Evolutionary conservation across 306 rosid species (phyloP).

Genomic region (Phaseolus lunatus): DNA sequence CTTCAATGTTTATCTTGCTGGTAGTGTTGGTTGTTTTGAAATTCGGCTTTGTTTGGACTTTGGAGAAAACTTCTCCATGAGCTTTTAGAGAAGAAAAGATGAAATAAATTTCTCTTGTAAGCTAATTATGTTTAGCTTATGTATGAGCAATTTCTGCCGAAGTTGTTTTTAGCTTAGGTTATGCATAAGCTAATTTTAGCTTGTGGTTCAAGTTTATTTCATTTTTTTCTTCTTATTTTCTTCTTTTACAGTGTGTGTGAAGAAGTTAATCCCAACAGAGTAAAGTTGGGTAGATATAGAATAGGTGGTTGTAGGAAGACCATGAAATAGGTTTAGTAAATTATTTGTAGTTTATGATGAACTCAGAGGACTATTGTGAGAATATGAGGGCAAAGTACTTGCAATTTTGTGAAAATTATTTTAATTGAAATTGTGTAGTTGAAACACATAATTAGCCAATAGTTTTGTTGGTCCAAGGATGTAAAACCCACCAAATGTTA

Average conservation of each 20-base stretch:
- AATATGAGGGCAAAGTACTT: constrained; percentile 2
- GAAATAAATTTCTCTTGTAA: background rate
- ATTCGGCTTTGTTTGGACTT: background rate
- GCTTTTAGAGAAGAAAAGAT: background rate
- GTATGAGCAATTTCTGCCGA: background rate
- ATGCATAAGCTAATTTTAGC: background rate
- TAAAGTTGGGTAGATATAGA: background rate
- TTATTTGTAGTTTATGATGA: constrained; percentile 16
- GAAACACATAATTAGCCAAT: constrained; percentile 1
- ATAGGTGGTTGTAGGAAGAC: constrained; percentile 21
- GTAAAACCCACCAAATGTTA: constrained; percentile 4
- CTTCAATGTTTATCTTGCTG: background rate
- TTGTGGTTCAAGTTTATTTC: background rate
- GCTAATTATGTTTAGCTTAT: background rate
- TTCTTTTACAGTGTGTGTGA: background rate
- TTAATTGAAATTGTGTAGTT: constrained; percentile 19
- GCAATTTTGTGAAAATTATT: background rate
- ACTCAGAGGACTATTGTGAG: background rate
- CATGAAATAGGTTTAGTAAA: background rate
- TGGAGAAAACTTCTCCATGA: background rate
- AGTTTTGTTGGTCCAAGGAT: constrained; percentile 5
- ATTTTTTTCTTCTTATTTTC: background rate
- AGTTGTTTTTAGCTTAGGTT: background rate
- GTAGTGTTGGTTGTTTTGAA: background rate
- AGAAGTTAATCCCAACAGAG: background rate